A percentile compares a stretch with the other conserved stretches of the same genome.
Conservation (phyloP, 2,329 filamentous ascomycete genomes). For the Ophiocordyceps camponoti-saundersi region DNA sequence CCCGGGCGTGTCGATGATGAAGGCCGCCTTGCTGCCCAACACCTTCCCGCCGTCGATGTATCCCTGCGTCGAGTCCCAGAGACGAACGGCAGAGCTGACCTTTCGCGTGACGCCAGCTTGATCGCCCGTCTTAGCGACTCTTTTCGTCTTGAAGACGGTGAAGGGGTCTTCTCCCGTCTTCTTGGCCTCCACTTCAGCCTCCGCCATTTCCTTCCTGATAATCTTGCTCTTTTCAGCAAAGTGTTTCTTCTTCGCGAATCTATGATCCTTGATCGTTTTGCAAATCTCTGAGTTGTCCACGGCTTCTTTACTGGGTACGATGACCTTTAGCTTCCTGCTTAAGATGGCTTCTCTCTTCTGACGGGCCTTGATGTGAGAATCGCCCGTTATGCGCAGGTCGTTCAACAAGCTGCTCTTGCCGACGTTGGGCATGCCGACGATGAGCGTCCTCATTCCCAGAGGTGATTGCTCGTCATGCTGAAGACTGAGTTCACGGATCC, state of each 20-base stretch:
- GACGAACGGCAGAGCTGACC: conserved; percentile 66
- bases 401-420: conserved; percentile 95
- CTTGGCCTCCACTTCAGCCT: too few species aligned
- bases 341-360: too few species aligned
- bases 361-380: not conserved
- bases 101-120: conserved; percentile 85
- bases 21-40: conserved; percentile 45
- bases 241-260: too few species aligned
- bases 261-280: too few species aligned
- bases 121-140: conserved; percentile 67
- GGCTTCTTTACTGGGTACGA: too few species aligned
- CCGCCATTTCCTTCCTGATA: not conserved
- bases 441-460: conserved; percentile 68
- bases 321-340: too few species aligned
- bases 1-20: conserved; percentile 81
- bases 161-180: too few species aligned
- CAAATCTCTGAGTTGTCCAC: too few species aligned
- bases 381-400: conserved; percentile 52
- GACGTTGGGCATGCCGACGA: conserved; percentile 96
- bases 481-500: too few species aligned
- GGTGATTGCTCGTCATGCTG: conserved; percentile 29
- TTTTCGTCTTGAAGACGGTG: conserved; percentile 23
- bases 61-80: conserved; percentile 23
- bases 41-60: conserved; percentile 17
- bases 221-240: not conserved